Percentiles rank a stretch among this genome's conserved stretches.
Evolutionary conservation across 495 filamentous ascomycete species (phyloP).

Genomic region (Penicillium taxi): DNA sequence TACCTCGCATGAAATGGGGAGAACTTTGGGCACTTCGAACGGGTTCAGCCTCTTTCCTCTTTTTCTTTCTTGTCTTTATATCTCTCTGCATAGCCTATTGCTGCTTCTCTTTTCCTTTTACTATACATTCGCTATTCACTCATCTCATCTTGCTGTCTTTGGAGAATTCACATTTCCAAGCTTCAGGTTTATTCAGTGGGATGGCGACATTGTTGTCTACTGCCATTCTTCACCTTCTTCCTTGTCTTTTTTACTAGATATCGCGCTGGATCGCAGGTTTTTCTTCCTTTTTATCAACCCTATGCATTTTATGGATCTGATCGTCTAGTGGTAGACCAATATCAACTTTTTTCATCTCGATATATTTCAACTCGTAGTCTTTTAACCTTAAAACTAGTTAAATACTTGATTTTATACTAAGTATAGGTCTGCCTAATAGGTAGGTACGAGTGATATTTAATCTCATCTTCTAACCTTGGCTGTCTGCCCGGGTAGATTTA

Average conservation of each 20-base stretch:
- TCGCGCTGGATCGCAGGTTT: slow-evolving; percentile 13
- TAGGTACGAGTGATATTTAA: neutral
- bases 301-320: slow-evolving; percentile 9
- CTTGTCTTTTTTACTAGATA: slow-evolving; percentile 13
- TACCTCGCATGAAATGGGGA: slow-evolving; percentile 8
- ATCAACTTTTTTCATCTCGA: slow-evolving; percentile 1
- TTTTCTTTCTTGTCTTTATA: slow-evolving; percentile 1
- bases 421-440: neutral
- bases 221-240: slow-evolving; percentile 4
- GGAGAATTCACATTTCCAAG: too few relatives aligned
- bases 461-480: neutral
- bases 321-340: slow-evolving; percentile 12
- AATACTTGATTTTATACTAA: neutral
- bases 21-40: slow-evolving; percentile 11
- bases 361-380: too few relatives aligned
- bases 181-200: too few relatives aligned
- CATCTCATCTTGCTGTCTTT: neutral
- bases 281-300: slow-evolving; percentile 1
- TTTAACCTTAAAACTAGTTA: too few relatives aligned
- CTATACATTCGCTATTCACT: neutral
- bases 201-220: slow-evolving; percentile 4
- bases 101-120: slow-evolving; percentile 3
- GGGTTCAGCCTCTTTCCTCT: slow-evolving; percentile 4
- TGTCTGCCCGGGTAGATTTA: neutral
- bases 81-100: neutral